Base-by-base conservation (phyloP, 345 rosid species). In the Viola odorata region DNA sequence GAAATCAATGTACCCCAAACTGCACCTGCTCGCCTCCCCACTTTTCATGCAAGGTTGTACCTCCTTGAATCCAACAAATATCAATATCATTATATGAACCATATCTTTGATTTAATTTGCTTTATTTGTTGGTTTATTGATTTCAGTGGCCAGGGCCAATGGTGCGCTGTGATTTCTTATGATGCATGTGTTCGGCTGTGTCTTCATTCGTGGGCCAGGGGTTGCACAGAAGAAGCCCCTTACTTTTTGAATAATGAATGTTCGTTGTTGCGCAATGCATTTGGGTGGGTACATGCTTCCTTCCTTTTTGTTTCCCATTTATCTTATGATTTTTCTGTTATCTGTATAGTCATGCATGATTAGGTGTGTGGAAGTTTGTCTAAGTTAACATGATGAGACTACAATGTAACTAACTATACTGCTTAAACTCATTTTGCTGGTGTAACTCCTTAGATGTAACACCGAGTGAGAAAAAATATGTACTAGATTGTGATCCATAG, bases 111-210 rank as follows among this genome's bases (percentile, higher is more conserved):
- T 40, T 41, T 36, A 41, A 45, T 9, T 56, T 37, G 12, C 15
- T 47, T 16, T 15, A 47, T 48, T 45, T 53, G 1, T 41, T 50
- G 10, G 40, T n/a, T 23, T 23, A 23, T 6, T 61, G 16, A 38
- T 49, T 61, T 37, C 67, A 70, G 74, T 40, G 42, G 36, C 14
- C 74, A 51, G 52, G 64, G 69, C 41, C 74, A 59, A 15, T 70
- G 74, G 74, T 58, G 41, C 58, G 74, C 68, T 45, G 74, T 70
- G 64, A 58, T 70, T 53, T 63, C 68, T n/a, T 70, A 63, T 37
- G 74, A 70, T 17, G 68, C 69, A 37, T 70, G 74, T 14, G 65
- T 63, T 47, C 68, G 74, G 11, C 8, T 70, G 6, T 70, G 74
- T 58, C 69, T 70, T 58, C 68, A 63, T 41, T 70, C 69, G 17